Evolutionary conservation across 352 stramenopile species (phyloP), one percentile per base, ranked within the genome.

Genomic region (Globisporangium carolinianum): DNA sequence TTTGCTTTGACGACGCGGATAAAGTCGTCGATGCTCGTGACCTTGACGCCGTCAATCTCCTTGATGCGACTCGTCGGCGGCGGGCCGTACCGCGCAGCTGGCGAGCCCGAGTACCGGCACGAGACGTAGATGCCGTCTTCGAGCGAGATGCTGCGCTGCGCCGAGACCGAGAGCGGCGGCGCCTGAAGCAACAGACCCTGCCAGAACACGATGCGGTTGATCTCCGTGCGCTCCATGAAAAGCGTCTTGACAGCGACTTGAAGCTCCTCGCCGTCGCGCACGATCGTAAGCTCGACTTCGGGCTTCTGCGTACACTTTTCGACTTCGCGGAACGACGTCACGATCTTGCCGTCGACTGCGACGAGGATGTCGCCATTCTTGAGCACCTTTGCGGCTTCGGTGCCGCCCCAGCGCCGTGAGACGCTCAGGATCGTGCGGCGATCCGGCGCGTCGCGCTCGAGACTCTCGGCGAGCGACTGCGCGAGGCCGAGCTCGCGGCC

Each of bases 171-270:
- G 1, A 96, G 69, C 10, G 94, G 91, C 2, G 89, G 84, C 24
- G 80, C 84, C 57, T 98, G 91, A 5, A 98, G 63, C 45, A 97
- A 61, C 35, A 97, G 73, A 5, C 91, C 91, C 38, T 92, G 85
- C 89, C 89, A 98, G 57, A 96, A 91, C 49, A 98, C 76, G 43
- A 98, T 89, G 39, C 90, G 84, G 53, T 96, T 89, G 46, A 96
- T 94, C 65, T 95, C 87, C 4, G 83, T 92, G 49, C 80, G 81
- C 57, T 92, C 74, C 66, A 96, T 72, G 39, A 80, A 78, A 47
- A 92, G 66, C 18, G 85, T 86, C 59, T 91, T 87, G n/a, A 96
- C 69, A 6, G 79, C 57, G 10, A 95, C 17, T 18, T 82, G 63
- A 53, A 82, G 73, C 58, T 91, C 81, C 7, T 84, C 64, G 11